Conservation (phyloP, 1,139 yeast genomes). For the Lodderomyces beijingensis region DNA sequence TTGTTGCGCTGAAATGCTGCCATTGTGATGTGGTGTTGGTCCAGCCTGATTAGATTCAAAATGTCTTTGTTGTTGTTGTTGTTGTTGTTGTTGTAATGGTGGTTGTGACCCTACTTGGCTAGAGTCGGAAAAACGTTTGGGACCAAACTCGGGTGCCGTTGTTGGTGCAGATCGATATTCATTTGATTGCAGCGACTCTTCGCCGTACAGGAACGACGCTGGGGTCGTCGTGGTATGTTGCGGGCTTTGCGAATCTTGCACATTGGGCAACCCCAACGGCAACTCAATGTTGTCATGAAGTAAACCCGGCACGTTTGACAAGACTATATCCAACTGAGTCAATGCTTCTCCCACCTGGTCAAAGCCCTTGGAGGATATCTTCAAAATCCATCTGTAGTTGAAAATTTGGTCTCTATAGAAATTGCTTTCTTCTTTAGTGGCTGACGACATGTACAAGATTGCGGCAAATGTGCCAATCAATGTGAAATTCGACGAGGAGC, state of each 20-base stretch:
- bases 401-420: conserved; percentile 64
- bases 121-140: no score
- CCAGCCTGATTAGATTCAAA: no score
- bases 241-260: conserved; percentile 16
- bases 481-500: conserved; percentile 72
- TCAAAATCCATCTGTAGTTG: conserved; percentile 71
- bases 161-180: no score
- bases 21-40: no score
- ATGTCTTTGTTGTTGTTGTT: background rate
- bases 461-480: conserved; percentile 86
- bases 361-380: conserved; percentile 69
- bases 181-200: no score
- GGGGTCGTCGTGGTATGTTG: no score
- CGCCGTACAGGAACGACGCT: no score
- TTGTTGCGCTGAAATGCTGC: no score
- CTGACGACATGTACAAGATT: conserved; percentile 60
- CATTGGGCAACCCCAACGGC: conserved; percentile 38
- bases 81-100: conserved; percentile 2
- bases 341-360: conserved; percentile 72
- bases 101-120: no score
- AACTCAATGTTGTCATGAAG: conserved; percentile 42
- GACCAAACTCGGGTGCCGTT: no score
- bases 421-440: conserved; percentile 55
- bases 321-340: conserved; percentile 58
- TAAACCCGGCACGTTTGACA: conserved; percentile 65